Evolutionary conservation across 331 rosid species (phyloP).

Genomic region (Rhamnella rubrinervis): DNA sequence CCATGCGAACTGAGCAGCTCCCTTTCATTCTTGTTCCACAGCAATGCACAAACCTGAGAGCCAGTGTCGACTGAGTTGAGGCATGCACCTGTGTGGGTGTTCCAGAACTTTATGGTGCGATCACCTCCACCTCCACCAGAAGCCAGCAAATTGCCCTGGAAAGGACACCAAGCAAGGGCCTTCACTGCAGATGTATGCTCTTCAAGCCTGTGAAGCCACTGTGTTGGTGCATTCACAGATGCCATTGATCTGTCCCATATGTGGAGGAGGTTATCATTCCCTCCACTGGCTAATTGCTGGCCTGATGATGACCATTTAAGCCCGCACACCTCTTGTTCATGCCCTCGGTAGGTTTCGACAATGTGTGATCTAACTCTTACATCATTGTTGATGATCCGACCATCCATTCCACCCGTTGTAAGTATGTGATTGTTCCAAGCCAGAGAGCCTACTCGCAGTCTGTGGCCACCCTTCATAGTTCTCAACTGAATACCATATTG

Average conservation of each 20-base stretch:
- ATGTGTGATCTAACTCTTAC: conserved; percentile 46
- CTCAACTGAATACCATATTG: conserved; percentile 48
- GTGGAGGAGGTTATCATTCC: conserved; percentile 45
- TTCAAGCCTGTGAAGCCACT: conserved; percentile 80
- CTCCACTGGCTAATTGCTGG: conserved; percentile 45
- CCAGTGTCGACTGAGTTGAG: conserved; percentile 73
- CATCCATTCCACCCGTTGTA: conserved; percentile 87
- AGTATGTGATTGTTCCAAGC: conserved; percentile 86
- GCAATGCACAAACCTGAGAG: conserved; percentile 70
- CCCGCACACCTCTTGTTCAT: conserved; percentile 46
- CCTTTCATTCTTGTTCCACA: conserved; percentile 84
- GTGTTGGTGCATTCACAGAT: conserved; percentile 55
- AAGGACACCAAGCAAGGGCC: conserved; percentile 91
- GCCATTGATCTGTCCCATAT: conserved; percentile 50
- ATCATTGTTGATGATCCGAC: conserved; percentile 63
- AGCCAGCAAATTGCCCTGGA: conserved; percentile 71
- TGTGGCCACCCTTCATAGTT: conserved; percentile 64
- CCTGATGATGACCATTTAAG: conserved; percentile 50
- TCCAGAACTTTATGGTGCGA: conserved; percentile 79
- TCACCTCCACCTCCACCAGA: conserved; percentile 84
- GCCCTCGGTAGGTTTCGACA: conserved; percentile 43
- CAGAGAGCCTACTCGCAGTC: conserved; percentile 65
- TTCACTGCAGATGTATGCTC: conserved; percentile 80
- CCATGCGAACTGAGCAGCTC: conserved; percentile 89
- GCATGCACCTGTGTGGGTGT: conserved; percentile 82